Evolutionary conservation across 2,329 filamentous ascomycete genomes (phyloP), one percentile per base, ranked within the genome.

Genomic region (Ambrosiella cleistominuta): DNA sequence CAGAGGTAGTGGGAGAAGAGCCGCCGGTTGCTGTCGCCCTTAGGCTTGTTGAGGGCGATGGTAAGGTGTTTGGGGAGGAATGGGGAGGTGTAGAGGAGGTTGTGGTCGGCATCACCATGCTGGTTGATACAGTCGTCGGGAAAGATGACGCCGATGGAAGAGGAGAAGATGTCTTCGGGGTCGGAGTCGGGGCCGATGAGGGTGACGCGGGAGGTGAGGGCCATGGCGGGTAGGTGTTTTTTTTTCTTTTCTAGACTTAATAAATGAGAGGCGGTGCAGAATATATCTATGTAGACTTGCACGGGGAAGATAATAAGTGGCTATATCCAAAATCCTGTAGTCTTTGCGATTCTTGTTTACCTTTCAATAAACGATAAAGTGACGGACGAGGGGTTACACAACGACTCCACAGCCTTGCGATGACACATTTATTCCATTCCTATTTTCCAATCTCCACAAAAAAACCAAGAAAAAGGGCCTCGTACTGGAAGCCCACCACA

Each of bases 1-100:
- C 84, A 88, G 35, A 88, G 69, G 67, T 83, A 86, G 66, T 88
- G 84, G 61, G 81, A 80, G 66, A 86, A 88, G 50, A 87, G 74
- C 17, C 69, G 67, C 54, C 82, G 70, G 63, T 81, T 77, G 37
- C 74, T 69, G 57, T 82, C 78, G 38, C 68, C 71, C 38, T 70
- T 66, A 11, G 70, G 80, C 63, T 78, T 71, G 19, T 72, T 68
- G 15, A 78, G 70, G 7, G 69, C 68, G 63, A 79, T 69, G 50
- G 66, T 62, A 50, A 79, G 65, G 9, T 72, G 70, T 56, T 65
- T 66, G 13, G 72, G 74, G 13, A 79, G 71, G 60, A 72, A 70
- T 42, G 72, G 77, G 60, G 75, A 81, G 17, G 70, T 71, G 69
- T 86, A 87, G 37, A 80, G 64, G 39, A 87, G 74, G 15, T 72